phyloP scores from a whole-genome alignment of 768 basidiomycete species.

The Mycena maculata region DNA sequence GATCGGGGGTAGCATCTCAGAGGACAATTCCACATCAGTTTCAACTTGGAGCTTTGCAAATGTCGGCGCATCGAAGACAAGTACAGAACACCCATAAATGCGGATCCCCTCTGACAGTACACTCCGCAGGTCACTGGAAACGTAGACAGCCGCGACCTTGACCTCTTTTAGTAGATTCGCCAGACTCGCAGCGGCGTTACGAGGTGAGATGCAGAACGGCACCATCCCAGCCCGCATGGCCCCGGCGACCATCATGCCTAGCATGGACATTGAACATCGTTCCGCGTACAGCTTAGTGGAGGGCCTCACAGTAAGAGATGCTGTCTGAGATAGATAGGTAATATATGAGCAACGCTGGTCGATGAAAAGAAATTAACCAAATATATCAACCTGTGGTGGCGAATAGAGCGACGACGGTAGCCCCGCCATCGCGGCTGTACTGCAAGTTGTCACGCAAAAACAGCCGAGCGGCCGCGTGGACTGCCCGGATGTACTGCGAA shows the following conservation, averaged over 20 bases:
- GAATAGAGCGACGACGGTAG: conserved; percentile 16
- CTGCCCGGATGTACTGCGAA: conserved; percentile 10
- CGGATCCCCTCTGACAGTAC: not conserved
- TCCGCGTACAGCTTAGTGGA: no score
- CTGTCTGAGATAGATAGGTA: not conserved
- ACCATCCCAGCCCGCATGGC: conserved; percentile 33
- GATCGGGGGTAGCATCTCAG: not conserved
- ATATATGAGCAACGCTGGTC: not conserved
- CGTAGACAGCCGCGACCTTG: conserved; percentile 1
- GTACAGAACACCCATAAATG: not conserved
- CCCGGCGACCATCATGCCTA: conserved; percentile 27
- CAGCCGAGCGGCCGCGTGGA: not conserved
- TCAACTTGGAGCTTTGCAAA: conserved; percentile 9
- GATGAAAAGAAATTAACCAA: not conserved
- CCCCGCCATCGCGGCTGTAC: not conserved
- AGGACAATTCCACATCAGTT: not conserved
- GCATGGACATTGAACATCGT: not conserved
- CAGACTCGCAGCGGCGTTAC: conserved; percentile 47
- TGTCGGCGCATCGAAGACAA: conserved; percentile 5
- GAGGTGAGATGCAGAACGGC: conserved; percentile 49
- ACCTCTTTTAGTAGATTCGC: conserved; percentile 42
- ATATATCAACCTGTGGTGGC: conserved; percentile 1
- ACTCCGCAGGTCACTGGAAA: not conserved
- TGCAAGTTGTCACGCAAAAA: not conserved
- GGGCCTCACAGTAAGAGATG: conserved; percentile 18